Conservation (phyloP, 805 yeast genomes). For the Hanseniaspora valbyensis region DNA sequence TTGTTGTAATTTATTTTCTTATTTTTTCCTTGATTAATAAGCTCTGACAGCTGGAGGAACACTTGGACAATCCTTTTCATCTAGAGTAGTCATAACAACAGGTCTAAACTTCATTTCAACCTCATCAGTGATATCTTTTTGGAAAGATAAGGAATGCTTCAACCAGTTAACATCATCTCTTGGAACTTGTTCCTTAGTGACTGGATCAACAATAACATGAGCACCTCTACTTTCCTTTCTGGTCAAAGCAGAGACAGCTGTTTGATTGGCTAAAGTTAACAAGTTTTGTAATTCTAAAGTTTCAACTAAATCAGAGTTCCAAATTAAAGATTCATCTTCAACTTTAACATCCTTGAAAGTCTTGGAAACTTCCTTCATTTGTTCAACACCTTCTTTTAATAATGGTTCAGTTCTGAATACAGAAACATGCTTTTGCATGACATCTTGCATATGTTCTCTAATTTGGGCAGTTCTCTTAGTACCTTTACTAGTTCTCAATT, state of each 20-base stretch:
- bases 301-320: slow-evolving; percentile 96
- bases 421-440: slow-evolving; percentile 94
- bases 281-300: slow-evolving; percentile 92
- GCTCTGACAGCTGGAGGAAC: slow-evolving; percentile 97
- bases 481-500: slow-evolving; percentile 76
- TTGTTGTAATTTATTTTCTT: no score
- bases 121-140: slow-evolving; percentile 54
- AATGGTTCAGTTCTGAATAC: slow-evolving; percentile 92
- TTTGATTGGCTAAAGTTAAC: slow-evolving; percentile 93
- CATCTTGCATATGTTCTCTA: slow-evolving; percentile 84
- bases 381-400: slow-evolving; percentile 79
- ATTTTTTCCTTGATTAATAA: slow-evolving; percentile 38
- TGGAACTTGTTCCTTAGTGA: slow-evolving; percentile 93
- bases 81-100: slow-evolving; percentile 74
- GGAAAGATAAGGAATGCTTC: slow-evolving; percentile 96
- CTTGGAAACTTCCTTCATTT: slow-evolving; percentile 64
- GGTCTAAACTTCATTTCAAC: slow-evolving; percentile 74
- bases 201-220: slow-evolving; percentile 33
- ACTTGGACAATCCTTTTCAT: slow-evolving; percentile 82
- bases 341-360: slow-evolving; percentile 68
- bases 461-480: slow-evolving; percentile 73
- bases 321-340: slow-evolving; percentile 93
- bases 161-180: slow-evolving; percentile 97
- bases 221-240: slow-evolving; percentile 99
- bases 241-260: slow-evolving; percentile 86